Evolutionary conservation across 2,329 filamentous ascomycete species (phyloP), one percentile per base, ranked within the genome.

Genomic region (Nemania diffusa): DNA sequence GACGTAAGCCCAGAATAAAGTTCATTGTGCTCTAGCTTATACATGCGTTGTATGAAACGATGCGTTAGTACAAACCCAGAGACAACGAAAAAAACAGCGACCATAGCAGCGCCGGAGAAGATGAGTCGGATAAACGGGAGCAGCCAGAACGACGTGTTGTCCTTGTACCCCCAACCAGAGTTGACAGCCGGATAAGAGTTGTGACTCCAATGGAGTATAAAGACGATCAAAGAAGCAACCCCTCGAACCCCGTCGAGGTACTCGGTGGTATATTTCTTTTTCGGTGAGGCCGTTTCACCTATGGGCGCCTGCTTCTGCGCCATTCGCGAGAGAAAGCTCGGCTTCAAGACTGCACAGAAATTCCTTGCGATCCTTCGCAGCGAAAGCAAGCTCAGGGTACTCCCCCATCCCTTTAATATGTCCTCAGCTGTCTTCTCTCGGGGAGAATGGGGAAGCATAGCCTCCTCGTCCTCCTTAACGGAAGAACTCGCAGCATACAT

Each of bases 61-160:
- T 79, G 78, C 17, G 79, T 77, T 3, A 82, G 74, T 40, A 81
- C 80, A 65, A 79, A 81, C 26, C 81, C 80, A 7, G 79, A 81
- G 34, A 82, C 80, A 62, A 81, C 78, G 70, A 82, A 81, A 70
- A 82, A 82, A 7, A 82, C 76, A 17, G 79, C 74, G 4, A 82
- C 81, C 78, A 81, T 81, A 24, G 80, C 78, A 20, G 78, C 76
- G 17, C 79, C 79, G 1, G 77, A 78, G 69, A 77, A 78, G 32
- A 81, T 64, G 40, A 82, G 73, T 68, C 80, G 77, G 26, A 82
- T 48, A 52, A 81, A 78, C 8, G 80, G 80, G 26, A 82, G 69
- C 62, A 81, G 75, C 65, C 79, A 74, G 29, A 75, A 68, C 0
- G 74, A 75, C 15, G 62, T 72, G 29, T 75, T 65, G 70, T 69